Evolutionary conservation across 1,139 yeast species (phyloP).

Genomic region (Diutina catenulata): DNA sequence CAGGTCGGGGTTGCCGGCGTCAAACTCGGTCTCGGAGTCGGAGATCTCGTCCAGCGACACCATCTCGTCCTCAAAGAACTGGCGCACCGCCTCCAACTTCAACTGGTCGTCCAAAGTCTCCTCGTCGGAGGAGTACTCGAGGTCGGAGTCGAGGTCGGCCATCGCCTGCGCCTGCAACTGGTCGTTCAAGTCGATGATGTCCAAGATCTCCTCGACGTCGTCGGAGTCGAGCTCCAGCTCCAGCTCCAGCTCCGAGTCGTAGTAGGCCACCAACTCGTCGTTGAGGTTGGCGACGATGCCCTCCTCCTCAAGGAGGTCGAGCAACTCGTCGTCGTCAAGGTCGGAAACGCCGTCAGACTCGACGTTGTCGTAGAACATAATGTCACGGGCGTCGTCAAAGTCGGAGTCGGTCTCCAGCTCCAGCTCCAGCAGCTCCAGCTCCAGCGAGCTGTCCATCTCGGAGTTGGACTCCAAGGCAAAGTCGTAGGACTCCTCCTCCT

Average conservation of each 20-base stretch:
- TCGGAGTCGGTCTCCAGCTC: slow-evolving; percentile 9
- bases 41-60: slow-evolving; percentile 10
- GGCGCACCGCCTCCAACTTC: slow-evolving; percentile 19
- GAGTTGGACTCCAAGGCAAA: slow-evolving; percentile 13
- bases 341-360: slow-evolving; percentile 17
- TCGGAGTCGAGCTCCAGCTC: slow-evolving; percentile 4
- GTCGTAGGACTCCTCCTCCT: slow-evolving; percentile 15
- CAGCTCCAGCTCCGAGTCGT: slow-evolving; percentile 14
- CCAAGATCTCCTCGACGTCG: slow-evolving; percentile 12
- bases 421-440: slow-evolving; percentile 10
- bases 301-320: slow-evolving; percentile 23
- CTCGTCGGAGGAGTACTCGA: slow-evolving; percentile 17
- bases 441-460: slow-evolving; percentile 8
- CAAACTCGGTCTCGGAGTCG: slow-evolving; percentile 9
- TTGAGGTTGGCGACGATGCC: slow-evolving; percentile 28
- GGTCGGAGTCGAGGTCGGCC: slow-evolving; percentile 12
- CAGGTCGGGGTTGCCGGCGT: slow-evolving; percentile 16
- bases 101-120: slow-evolving; percentile 19
- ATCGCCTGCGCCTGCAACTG: slow-evolving; percentile 25
- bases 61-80: slow-evolving; percentile 21
- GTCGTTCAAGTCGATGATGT: slow-evolving; percentile 19
- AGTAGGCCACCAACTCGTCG: slow-evolving; percentile 27
- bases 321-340: slow-evolving; percentile 23
- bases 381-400: slow-evolving; percentile 7
- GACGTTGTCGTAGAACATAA: slow-evolving; percentile 7